Percentiles rank a stretch among this genome's conserved stretches.
These are phyloP conservation scores for Suillus occidentalis DNA, from an alignment of 768 basidiomycete species.

Conservation along the genomic window DNA sequence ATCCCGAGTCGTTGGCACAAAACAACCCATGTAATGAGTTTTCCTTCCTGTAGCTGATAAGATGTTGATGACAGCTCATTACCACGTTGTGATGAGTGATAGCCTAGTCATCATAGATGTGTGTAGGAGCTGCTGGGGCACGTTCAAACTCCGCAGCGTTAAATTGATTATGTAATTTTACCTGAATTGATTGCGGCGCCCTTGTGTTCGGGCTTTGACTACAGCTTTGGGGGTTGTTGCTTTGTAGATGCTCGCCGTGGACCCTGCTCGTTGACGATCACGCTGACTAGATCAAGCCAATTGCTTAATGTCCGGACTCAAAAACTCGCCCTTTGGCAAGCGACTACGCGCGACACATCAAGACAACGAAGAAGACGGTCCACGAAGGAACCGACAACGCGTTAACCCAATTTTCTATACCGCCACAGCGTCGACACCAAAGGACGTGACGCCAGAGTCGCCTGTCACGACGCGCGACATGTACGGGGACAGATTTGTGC, in stretches of 20 bases:
- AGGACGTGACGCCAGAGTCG: constrained; percentile 51
- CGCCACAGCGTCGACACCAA: constrained; percentile 43
- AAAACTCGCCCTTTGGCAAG: constrained; percentile 84
- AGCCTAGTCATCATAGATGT: too few relatives aligned
- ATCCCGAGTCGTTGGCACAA: too few relatives aligned
- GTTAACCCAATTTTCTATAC: constrained; percentile 54
- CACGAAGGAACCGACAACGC: constrained; percentile 51
- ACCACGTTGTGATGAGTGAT: too few relatives aligned
- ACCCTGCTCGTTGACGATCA: background rate
- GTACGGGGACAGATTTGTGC: constrained; percentile 63
- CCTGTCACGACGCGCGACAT: constrained; percentile 37
- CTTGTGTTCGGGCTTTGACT: background rate
- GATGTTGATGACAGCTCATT: too few relatives aligned
- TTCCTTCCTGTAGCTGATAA: too few relatives aligned
- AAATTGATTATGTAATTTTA: background rate
- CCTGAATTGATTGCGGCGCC: background rate
- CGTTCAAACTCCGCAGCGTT: background rate
- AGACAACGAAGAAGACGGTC: constrained; percentile 55
- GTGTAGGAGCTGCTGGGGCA: background rate
- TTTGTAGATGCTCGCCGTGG: background rate
- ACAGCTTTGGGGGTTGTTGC: background rate
- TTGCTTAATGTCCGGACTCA: constrained; percentile 64
- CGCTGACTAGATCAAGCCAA: background rate
- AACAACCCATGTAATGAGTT: too few relatives aligned
- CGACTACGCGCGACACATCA: constrained; percentile 72